phyloP scores from a whole-genome alignment of 2,329 filamentous ascomycete species.

The Cladosporium colombiae region DNA sequence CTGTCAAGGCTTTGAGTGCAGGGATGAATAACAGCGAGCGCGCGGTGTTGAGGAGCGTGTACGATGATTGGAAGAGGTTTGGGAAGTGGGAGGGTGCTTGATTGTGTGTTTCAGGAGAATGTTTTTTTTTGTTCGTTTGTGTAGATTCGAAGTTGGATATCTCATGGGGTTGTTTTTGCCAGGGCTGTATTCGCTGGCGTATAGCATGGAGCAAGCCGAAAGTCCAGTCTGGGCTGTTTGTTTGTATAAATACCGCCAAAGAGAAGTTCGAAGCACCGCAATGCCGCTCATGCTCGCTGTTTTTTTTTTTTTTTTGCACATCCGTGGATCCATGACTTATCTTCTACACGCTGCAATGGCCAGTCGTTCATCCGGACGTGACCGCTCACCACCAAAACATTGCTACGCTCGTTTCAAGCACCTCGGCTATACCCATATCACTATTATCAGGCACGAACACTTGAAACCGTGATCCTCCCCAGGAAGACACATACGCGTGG shows the following conservation, averaged over 20 bases:
- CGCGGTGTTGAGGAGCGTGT: constrained; percentile 55
- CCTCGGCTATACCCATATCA: too few species aligned
- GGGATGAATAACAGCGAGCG: constrained; percentile 54
- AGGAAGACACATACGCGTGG: neutral
- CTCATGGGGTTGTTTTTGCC: neutral
- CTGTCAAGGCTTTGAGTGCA: constrained; percentile 53
- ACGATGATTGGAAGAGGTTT: constrained; percentile 50
- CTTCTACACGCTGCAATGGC: too few species aligned
- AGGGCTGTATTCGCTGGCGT: neutral
- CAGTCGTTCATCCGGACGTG: too few species aligned
- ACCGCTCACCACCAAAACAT: too few species aligned
- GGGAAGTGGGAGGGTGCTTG: constrained; percentile 36
- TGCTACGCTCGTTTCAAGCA: too few species aligned
- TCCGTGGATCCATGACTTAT: neutral
- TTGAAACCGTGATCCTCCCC: too few species aligned
- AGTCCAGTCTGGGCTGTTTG: neutral
- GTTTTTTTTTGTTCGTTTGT: neutral
- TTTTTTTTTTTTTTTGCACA: too few species aligned
- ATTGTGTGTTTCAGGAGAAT: neutral
- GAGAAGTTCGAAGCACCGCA: too few species aligned
- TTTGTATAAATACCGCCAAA: neutral
- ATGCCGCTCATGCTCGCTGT: too few species aligned
- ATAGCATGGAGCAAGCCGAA: neutral
- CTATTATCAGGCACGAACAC: too few species aligned
- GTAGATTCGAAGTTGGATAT: neutral